Evolutionary conservation across 345 rosid genomes (phyloP), one percentile per base, ranked within the genome.

Genomic region (Turnera subulata): DNA sequence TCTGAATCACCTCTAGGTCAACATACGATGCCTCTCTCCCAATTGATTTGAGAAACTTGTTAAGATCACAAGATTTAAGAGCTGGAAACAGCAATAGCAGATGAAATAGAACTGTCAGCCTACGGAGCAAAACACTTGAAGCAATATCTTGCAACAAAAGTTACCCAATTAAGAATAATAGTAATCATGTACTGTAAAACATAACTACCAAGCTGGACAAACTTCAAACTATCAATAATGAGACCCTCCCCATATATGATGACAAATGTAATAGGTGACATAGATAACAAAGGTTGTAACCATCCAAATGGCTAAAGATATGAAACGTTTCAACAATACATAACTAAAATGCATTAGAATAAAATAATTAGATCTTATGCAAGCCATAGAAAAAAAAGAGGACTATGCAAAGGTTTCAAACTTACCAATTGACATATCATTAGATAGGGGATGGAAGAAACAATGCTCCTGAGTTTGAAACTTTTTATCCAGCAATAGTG

Each of bases 391-490:
- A 3, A 7, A 19, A 29, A 18, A n/a, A 45, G 1, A 6, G n/a
- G n/a, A n/a, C 19, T 11, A 6, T 12, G 32, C 49, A 37, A 29
- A 64, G 21, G 12, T n/a, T 53, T 35, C 19, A 7, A 23, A 48
- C 96, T 79, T 76, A 92, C 96, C 76, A 32, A 92, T 65, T 55
- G 96, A 89, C 68, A 78, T 78, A 40, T 89, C 88, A 44, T 92
- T 92, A 42, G 91, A 79, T 43, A 92, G 72, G 12, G 95, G 98
- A 62, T 92, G 98, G 80, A 92, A 92, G 73, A 92, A 66, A 84
- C 95, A 84, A 52, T 52, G 59, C 35, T 69, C 67, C 50, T 82
- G 89, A 63, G 78, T 62, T 76, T 72, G 80, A 69, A 86, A 80
- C 42, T 82, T 86, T 71, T 80, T 64, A 72, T 89, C 96, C 80